These are phyloP conservation scores for Myriangium duriaei DNA, from an alignment of 2,329 filamentous ascomycete genomes.

Conservation along the genomic window DNA sequence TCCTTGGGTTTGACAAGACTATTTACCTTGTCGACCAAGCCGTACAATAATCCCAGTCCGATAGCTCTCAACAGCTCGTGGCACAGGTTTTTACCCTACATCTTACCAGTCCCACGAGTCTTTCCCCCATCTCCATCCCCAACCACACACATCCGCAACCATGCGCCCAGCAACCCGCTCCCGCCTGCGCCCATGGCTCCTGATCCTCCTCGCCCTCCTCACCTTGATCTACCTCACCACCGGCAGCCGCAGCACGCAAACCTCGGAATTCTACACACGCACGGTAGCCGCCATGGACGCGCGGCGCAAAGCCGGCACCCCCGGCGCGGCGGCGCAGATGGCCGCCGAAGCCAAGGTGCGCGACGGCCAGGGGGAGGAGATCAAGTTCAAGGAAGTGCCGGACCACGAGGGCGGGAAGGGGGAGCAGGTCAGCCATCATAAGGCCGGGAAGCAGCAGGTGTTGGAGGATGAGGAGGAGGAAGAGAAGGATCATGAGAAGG, in stretches of 20 bases:
- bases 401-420: constrained; percentile 43
- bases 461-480: constrained; percentile 28
- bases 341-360: constrained; percentile 12
- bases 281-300: constrained; percentile 43
- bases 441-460: constrained; percentile 51
- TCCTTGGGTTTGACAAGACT: no score
- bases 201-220: constrained; percentile 52
- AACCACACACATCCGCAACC: constrained; percentile 5
- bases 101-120: no score
- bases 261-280: constrained; percentile 44
- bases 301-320: constrained; percentile 19
- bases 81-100: no score
- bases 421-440: constrained; percentile 26
- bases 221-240: constrained; percentile 61
- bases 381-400: constrained; percentile 7
- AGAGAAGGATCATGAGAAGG: constrained; percentile 1
- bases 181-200: constrained; percentile 28
- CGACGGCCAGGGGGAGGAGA: constrained; percentile 3
- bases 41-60: no score
- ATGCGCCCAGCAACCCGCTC: constrained; percentile 9
- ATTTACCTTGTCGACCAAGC: no score
- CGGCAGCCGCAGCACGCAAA: constrained; percentile 40
- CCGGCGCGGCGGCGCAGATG: constrained; percentile 14
- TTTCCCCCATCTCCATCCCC: no score
- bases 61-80: no score